These are phyloP conservation scores for Neonectria hederae DNA, from an alignment of 2,329 filamentous ascomycete genomes.

Conservation along the genomic window DNA sequence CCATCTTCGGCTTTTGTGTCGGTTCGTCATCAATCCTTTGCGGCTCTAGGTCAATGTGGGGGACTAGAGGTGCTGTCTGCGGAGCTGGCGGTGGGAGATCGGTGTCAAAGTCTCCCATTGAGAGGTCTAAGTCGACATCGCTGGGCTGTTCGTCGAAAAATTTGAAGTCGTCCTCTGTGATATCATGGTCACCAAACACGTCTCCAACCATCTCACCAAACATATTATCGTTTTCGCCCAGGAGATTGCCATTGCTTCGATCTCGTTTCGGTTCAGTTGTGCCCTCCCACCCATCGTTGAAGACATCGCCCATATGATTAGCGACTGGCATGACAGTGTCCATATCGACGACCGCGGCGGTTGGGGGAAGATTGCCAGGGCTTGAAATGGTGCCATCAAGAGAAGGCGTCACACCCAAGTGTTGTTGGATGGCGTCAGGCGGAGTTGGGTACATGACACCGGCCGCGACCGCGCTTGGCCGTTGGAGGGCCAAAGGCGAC, in stretches of 20 bases:
- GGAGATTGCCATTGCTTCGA: conserved; percentile 53
- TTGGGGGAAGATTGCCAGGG: conserved; percentile 57
- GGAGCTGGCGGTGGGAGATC: conserved; percentile 19
- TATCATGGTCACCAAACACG: conserved; percentile 75
- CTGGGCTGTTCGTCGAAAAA: conserved; percentile 77
- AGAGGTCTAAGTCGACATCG: conserved; percentile 50
- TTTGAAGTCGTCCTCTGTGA: conserved; percentile 86
- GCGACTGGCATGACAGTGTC: conserved; percentile 38
- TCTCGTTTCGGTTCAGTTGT: conserved; percentile 56
- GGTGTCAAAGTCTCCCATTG: conserved; percentile 40
- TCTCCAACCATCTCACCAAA: conserved; percentile 76
- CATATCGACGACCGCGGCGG: conserved; percentile 44
- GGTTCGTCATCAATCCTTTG: conserved; percentile 25
- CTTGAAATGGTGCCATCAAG: conserved; percentile 66
- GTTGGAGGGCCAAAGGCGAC: conserved; percentile 62
- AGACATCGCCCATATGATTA: conserved; percentile 31
- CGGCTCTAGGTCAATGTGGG: conserved; percentile 27
- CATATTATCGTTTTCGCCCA: conserved; percentile 65
- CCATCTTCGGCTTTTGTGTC: conserved; percentile 28
- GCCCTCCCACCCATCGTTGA: conserved; percentile 48
- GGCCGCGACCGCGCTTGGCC: conserved; percentile 57
- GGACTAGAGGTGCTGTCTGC: conserved; percentile 16
- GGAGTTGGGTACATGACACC: conserved; percentile 77
- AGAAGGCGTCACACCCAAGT: conserved; percentile 62
- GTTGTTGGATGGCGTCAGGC: conserved; percentile 69